Evolutionary conservation across 768 basidiomycete species (phyloP).

Genomic region (Collybia nuda): DNA sequence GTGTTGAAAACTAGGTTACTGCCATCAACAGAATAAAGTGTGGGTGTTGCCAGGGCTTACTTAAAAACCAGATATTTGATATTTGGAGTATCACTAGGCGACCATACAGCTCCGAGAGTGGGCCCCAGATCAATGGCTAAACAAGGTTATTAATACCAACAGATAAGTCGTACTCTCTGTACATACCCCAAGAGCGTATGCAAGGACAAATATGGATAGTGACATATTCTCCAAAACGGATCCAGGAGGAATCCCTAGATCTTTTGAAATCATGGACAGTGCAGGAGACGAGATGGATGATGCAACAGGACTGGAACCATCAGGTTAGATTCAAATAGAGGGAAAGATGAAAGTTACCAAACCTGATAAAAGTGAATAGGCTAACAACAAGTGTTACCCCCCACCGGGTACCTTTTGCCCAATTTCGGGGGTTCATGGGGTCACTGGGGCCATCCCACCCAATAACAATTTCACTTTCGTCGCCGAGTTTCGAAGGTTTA

Average conservation of each 20-base stretch:
- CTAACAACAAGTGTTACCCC: constrained; percentile 49
- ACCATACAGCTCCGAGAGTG: constrained; percentile 38
- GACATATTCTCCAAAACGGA: constrained; percentile 37
- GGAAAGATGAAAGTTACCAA: neutral
- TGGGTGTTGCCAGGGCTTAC: constrained; percentile 30
- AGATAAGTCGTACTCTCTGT: neutral
- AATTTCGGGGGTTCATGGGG: constrained; percentile 34
- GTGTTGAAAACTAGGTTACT: constrained; percentile 41
- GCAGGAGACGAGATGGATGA: constrained; percentile 31
- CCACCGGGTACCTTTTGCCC: constrained; percentile 47
- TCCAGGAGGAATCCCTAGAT: constrained; percentile 24
- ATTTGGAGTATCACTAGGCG: constrained; percentile 50
- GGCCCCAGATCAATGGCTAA: constrained; percentile 37
- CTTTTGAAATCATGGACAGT: constrained; percentile 24
- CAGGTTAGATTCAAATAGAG: neutral
- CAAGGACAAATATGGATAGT: constrained; percentile 42
- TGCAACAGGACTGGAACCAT: constrained; percentile 25
- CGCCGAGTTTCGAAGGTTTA: neutral
- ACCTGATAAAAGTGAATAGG: constrained; percentile 52
- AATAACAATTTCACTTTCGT: constrained; percentile 14
- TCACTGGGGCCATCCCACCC: constrained; percentile 28
- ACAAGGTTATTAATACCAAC: neutral
- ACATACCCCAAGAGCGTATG: constrained; percentile 33
- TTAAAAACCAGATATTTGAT: constrained; percentile 58
- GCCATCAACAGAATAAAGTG: neutral